Evolutionary conservation across 331 rosid genomes (phyloP), one percentile per base, ranked within the genome.

Genomic region (Cydonia oblonga): DNA sequence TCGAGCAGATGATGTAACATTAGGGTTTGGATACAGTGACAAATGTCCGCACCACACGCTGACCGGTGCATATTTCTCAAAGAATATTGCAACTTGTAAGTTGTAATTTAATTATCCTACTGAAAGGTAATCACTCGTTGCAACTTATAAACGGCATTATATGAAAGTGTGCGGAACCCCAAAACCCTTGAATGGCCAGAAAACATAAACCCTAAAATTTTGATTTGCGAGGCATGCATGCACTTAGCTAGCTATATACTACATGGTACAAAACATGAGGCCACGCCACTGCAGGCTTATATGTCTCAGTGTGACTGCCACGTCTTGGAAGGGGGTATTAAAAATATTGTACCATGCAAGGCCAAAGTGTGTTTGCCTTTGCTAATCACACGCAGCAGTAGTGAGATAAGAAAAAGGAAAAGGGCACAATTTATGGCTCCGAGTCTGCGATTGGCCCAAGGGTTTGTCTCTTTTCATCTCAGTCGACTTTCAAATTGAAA

Each of bases 401-500:
- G 61, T 9, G 66, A 62, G 42, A 29, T 14, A 30, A 30, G 44
- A 59, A 12, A 24, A 62, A 4, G 42, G 2, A 35, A 49, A 16
- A 16, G 25, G 40, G 44, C 42, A 29, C 18, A 29, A 30, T 29
- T 4, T 18, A 29, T 28, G 42, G 65, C 30, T 70, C 51, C 58
- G 53, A 32, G 52, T 30, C 12, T 23, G 19, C 23, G 53, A 70
- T 35, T 71, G 66, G 24, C 10, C 5, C n/a, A 35, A 38, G 22
- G 32, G 54, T 83, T 86, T 35, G 42, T 9, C 42, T 35, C 42
- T 35, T 35, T 35, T 35, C 42, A 35, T 35, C 42, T 35, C 42
- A 35, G 13, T 35, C 78, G 82, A 83, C 82, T 80, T 82, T 81
- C 40, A 64, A 26, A 49, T 32, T 64, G 58, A 58, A 68, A 40